Percentiles rank a stretch among this genome's conserved stretches.
Conservation (phyloP, 257 asterid genomes). For the Leonotis leonurus region DNA sequence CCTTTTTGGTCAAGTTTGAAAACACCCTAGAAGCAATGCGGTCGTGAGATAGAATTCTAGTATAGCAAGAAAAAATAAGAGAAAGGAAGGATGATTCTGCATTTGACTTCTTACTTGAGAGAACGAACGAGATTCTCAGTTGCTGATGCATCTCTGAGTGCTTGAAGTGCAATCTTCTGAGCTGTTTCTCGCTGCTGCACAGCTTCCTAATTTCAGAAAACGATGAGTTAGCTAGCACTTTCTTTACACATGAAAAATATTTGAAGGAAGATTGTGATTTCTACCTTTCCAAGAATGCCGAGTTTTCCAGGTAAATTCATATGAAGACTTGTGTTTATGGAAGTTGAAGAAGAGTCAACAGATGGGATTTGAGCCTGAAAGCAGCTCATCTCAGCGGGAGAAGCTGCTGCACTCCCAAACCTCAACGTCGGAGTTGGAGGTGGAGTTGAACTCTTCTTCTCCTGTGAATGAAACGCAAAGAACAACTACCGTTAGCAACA, state of each 20-base stretch:
- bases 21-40: slow-evolving; percentile 42
- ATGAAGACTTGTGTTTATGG: slow-evolving; percentile 26
- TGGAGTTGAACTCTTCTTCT: slow-evolving; percentile 71
- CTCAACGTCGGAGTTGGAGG: slow-evolving; percentile 64
- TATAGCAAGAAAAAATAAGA: neutral
- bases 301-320: slow-evolving; percentile 83
- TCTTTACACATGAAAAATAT: neutral
- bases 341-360: slow-evolving; percentile 27
- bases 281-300: slow-evolving; percentile 70
- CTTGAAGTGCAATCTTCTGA: slow-evolving; percentile 89
- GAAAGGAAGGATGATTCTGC: neutral
- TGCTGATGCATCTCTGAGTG: slow-evolving; percentile 93
- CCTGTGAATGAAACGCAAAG: slow-evolving; percentile 20
- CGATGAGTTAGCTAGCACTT: neutral
- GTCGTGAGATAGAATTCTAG: neutral
- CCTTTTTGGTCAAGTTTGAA: slow-evolving; percentile 68
- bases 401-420: slow-evolving; percentile 27
- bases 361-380: slow-evolving; percentile 28
- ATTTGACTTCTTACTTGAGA: slow-evolving; percentile 48
- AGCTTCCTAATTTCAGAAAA: slow-evolving; percentile 55
- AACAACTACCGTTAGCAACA: no score
- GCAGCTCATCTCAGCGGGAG: no score
- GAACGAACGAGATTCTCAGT: slow-evolving; percentile 77
- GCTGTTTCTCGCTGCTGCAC: slow-evolving; percentile 82
- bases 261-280: neutral